These are phyloP conservation scores for Royoungia palumana DNA, from an alignment of 768 basidiomycete species.

Conservation along the genomic window DNA sequence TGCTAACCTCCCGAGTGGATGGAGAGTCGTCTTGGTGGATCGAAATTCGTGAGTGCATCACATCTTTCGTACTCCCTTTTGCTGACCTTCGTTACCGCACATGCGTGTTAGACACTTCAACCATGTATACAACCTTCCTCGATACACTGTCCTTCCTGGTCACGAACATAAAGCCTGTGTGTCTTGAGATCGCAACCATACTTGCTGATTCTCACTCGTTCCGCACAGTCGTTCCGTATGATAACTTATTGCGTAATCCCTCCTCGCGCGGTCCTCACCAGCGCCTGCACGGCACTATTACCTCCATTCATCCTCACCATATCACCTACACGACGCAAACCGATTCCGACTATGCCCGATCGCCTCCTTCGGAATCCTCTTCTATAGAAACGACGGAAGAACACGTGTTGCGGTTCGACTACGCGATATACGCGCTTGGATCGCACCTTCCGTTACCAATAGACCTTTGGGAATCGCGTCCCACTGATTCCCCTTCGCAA, in stretches of 20 bases:
- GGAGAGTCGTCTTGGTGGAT: constrained; percentile 57
- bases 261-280: constrained; percentile 23
- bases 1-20: constrained; percentile 44
- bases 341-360: not conserved
- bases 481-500: not conserved
- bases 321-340: constrained; percentile 29
- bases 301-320: constrained; percentile 35
- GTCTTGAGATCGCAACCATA: constrained; percentile 9
- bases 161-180: constrained; percentile 66
- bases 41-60: constrained; percentile 49
- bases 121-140: constrained; percentile 57
- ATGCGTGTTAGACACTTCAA: constrained; percentile 41
- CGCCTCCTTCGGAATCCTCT: not conserved
- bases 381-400: not conserved
- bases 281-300: constrained; percentile 46
- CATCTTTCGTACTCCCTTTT: not conserved
- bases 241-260: constrained; percentile 40
- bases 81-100: not conserved
- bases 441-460: constrained; percentile 53
- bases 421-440: constrained; percentile 59
- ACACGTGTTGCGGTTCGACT: constrained; percentile 47
- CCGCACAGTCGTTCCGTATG: constrained; percentile 50
- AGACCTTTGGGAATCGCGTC: constrained; percentile 45
- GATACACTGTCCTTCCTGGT: constrained; percentile 54
- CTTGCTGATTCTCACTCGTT: not conserved